phyloP scores from a whole-genome alignment of 768 basidiomycete species.

The Podaxis pistillaris region DNA sequence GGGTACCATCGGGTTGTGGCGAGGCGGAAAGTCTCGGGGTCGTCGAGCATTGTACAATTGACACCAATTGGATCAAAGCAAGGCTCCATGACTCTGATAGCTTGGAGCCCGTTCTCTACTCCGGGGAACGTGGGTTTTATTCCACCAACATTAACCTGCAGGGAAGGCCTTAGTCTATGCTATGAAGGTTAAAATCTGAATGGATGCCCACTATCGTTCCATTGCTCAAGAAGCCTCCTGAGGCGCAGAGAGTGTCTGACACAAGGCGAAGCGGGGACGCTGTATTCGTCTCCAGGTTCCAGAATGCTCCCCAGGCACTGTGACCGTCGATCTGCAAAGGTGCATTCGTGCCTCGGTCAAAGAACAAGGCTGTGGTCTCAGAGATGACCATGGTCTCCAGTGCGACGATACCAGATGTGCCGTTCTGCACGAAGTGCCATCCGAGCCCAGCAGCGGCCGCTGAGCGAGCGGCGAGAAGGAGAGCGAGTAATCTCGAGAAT shows the following conservation, averaged over 20 bases:
- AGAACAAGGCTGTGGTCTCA: constrained; percentile 27
- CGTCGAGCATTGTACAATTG: constrained; percentile 35
- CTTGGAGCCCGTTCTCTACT: constrained; percentile 33
- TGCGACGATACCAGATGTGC: constrained; percentile 27
- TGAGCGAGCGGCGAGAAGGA: background rate
- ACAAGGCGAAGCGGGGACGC: constrained; percentile 31
- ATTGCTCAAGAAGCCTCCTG: constrained; percentile 40
- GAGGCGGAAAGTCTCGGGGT: constrained; percentile 31
- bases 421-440: constrained; percentile 29
- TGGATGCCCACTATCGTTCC: constrained; percentile 33
- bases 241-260: constrained; percentile 41
- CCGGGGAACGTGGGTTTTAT: constrained; percentile 25
- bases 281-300: constrained; percentile 38
- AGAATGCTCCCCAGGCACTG: constrained; percentile 45
- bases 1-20: constrained; percentile 41
- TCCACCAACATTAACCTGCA: constrained; percentile 30
- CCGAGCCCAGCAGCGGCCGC: constrained; percentile 15
- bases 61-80: constrained; percentile 29
- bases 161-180: background rate
- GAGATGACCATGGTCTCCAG: constrained; percentile 29
- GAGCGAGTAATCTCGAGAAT: background rate
- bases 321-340: constrained; percentile 39
- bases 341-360: constrained; percentile 33
- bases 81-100: constrained; percentile 36
- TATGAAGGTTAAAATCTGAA: constrained; percentile 3